Evolutionary conservation across 129 eudicot species (phyloP).

Genomic region (Helianthus annuus): HanXRQr2.0-SUNRISE NC_035439.2:149299133-149299632

Average conservation of each 20-base stretch:
- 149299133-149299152: no score
- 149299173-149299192: no score
- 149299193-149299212: slow-evolving; percentile 2
- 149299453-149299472: slow-evolving; percentile 65
- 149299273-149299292: slow-evolving; percentile 46
- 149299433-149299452: slow-evolving; percentile 46
- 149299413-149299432: slow-evolving; percentile 60
- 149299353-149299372: slow-evolving; percentile 76
- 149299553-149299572: slow-evolving; percentile 58
- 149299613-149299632: slow-evolving; percentile 72
- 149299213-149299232: not conserved
- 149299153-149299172: no score
- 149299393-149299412: slow-evolving; percentile 73
- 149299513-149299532: slow-evolving; percentile 66
- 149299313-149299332: slow-evolving; percentile 67
- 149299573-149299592: slow-evolving; percentile 60
- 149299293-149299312: slow-evolving; percentile 78
- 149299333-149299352: slow-evolving; percentile 73
- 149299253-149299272: not conserved
- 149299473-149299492: slow-evolving; percentile 70
- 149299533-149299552: slow-evolving; percentile 63
- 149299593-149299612: slow-evolving; percentile 70
- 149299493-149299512: slow-evolving; percentile 78
- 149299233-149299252: not conserved
- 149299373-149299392: slow-evolving; percentile 78